Conservation (phyloP, 2,329 filamentous ascomycete genomes). For the Salinomyces thailandicus region DNA sequence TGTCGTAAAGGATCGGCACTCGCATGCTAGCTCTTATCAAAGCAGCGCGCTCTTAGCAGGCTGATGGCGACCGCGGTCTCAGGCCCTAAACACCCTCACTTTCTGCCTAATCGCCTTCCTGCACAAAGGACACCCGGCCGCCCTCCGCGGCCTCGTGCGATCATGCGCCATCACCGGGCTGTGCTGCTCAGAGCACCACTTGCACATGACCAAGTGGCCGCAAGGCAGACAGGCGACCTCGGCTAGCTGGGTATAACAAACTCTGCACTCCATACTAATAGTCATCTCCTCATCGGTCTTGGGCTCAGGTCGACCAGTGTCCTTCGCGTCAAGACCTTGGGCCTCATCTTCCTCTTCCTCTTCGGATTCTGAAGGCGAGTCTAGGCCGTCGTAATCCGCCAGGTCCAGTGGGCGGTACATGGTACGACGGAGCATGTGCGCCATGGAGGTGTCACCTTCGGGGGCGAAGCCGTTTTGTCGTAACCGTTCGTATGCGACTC, state of each 20-base stretch:
- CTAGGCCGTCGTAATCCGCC: constrained; percentile 5
- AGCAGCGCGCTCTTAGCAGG: too few relatives aligned
- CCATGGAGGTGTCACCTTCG: constrained; percentile 1
- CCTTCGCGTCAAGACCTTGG: constrained; percentile 35
- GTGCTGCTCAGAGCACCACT: constrained; percentile 44
- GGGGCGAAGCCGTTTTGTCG: constrained; percentile 9
- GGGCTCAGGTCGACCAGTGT: constrained; percentile 37
- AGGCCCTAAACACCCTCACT: constrained; percentile 23
- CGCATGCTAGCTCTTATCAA: too few relatives aligned
- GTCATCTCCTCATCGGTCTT: constrained; percentile 41
- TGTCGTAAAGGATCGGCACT: too few relatives aligned
- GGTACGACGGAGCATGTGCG: constrained; percentile 4
- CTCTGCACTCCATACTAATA: constrained; percentile 41
- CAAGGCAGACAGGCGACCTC: constrained; percentile 44
- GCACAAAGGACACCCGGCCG: constrained; percentile 37
- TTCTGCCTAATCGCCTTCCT: constrained; percentile 37
- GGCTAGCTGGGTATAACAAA: constrained; percentile 44
- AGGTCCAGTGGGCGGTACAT: constrained; percentile 7
- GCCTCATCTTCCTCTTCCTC: constrained; percentile 17
- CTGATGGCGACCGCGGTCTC: too few relatives aligned
- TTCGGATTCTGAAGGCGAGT: constrained; percentile 5
- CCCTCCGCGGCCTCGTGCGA: constrained; percentile 28
- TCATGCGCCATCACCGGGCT: constrained; percentile 35
- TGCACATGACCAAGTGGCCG: constrained; percentile 45
- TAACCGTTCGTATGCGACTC: constrained; percentile 18